phyloP scores from a whole-genome alignment of 345 rosid genomes.

The Cardamine chenopodiifolia region DNA sequence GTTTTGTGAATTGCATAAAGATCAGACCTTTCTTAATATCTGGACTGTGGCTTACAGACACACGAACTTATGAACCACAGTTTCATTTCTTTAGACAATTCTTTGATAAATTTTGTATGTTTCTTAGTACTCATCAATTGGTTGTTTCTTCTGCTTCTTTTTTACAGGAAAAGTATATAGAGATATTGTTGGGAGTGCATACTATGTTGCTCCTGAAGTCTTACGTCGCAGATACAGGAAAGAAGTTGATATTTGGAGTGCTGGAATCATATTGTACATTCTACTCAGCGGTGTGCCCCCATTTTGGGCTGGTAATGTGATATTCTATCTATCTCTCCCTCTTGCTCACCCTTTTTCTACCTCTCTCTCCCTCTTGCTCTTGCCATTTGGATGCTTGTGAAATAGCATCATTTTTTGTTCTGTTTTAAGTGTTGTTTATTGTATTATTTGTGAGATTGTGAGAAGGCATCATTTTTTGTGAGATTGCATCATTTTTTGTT shows the following conservation, averaged over 20 bases:
- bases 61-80: neutral
- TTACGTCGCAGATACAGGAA: conserved; percentile 67
- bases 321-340: neutral
- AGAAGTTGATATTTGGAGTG: conserved; percentile 83
- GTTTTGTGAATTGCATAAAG: conserved; percentile 19
- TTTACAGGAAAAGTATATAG: conserved; percentile 62
- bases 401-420: no score
- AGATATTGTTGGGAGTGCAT: conserved; percentile 79
- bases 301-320: conserved; percentile 72
- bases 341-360: no score
- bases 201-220: conserved; percentile 68
- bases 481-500: no score
- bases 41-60: neutral
- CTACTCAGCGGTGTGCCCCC: conserved; percentile 95
- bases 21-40: neutral
- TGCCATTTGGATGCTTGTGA: no score
- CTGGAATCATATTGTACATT: conserved; percentile 76
- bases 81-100: no score
- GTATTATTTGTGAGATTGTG: no score
- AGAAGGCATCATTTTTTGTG: no score
- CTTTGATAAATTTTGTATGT: conserved; percentile 9
- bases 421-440: no score
- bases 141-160: conserved; percentile 22
- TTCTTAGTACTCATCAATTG: conserved; percentile 13
- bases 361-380: no score